phyloP scores from a whole-genome alignment of 768 basidiomycete species.

The Rhizopogon vulgaris region DNA sequence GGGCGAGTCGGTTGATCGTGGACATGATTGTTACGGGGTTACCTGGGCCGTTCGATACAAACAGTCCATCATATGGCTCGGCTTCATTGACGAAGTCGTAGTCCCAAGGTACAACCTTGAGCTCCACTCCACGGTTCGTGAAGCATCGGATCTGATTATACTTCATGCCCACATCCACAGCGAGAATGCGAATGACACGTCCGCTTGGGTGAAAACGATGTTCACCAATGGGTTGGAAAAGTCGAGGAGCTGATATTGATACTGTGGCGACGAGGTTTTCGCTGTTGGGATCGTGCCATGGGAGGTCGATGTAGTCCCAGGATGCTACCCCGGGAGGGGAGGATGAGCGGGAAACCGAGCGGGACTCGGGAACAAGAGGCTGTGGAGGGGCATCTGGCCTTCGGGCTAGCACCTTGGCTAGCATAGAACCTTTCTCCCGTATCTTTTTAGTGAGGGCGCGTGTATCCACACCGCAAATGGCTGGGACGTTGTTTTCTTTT shows the following conservation, averaged over 20 bases:
- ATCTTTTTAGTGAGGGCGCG: constrained; percentile 95
- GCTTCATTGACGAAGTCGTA: constrained; percentile 79
- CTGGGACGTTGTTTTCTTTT: constrained; percentile 90
- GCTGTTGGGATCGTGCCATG: constrained; percentile 84
- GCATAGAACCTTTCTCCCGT: constrained; percentile 89
- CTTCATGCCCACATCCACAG: constrained; percentile 99
- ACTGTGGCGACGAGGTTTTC: constrained; percentile 89
- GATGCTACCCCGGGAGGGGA: constrained; percentile 46
- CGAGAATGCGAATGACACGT: constrained; percentile 76
- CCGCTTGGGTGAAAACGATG: constrained; percentile 71
- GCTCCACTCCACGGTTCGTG: constrained; percentile 81
- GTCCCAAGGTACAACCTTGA: constrained; percentile 98
- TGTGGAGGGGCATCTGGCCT: constrained; percentile 39
- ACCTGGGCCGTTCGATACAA: constrained; percentile 96
- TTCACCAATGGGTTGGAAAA: constrained; percentile 57
- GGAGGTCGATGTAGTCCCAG: constrained; percentile 84
- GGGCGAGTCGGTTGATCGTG: constrained; percentile 64
- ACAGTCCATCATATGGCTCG: constrained; percentile 89
- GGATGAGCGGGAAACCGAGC: constrained; percentile 40
- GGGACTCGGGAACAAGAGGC: constrained; percentile 30
- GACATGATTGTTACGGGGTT: constrained; percentile 80
- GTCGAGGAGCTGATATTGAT: constrained; percentile 60
- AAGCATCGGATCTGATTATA: constrained; percentile 99
- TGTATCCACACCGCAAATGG: constrained; percentile 94
- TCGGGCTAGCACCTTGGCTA: constrained; percentile 76